Evolutionary conservation across 768 basidiomycete species (phyloP).

Genomic region (Phaeotremella fagi): DNA sequence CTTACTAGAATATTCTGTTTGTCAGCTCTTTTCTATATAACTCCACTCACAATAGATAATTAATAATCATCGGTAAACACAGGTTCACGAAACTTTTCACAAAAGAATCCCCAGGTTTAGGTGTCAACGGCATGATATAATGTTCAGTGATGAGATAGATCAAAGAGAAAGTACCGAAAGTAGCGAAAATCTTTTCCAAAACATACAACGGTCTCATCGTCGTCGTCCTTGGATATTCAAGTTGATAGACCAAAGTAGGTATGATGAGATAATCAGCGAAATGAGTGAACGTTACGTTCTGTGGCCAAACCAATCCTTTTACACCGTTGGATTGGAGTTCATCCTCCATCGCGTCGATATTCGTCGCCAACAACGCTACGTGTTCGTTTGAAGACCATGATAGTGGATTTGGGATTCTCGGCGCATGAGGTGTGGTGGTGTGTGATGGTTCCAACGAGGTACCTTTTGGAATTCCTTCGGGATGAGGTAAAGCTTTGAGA

Average conservation of each 20-base stretch:
- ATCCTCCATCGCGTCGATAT: constrained; percentile 67
- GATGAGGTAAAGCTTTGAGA: constrained; percentile 25
- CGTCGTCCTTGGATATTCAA: constrained; percentile 90
- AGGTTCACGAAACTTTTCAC: constrained; percentile 71
- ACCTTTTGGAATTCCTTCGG: constrained; percentile 32
- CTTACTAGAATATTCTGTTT: constrained; percentile 46
- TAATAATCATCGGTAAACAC: constrained; percentile 65
- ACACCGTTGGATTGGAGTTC: constrained; percentile 69
- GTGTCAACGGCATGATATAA: constrained; percentile 79
- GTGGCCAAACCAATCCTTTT: constrained; percentile 67
- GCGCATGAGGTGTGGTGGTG: constrained; percentile 28
- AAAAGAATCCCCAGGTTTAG: constrained; percentile 44
- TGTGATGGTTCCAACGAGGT: constrained; percentile 46
- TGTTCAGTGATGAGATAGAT: constrained; percentile 77
- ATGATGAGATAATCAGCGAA: constrained; percentile 81
- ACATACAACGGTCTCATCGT: constrained; percentile 70
- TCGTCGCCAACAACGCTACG: constrained; percentile 66
- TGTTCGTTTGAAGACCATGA: constrained; percentile 62
- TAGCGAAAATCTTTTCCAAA: constrained; percentile 70
- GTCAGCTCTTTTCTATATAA: constrained; percentile 51
- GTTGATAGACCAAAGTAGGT: constrained; percentile 90
- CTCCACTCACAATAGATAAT: constrained; percentile 81
- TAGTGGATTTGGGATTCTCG: constrained; percentile 48
- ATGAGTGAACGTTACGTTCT: constrained; percentile 74
- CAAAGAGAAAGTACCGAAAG: constrained; percentile 93